A percentile compares a stretch with the other conserved stretches of the same genome.
phyloP scores from a whole-genome alignment of 345 rosid species.

The Turnera subulata region DNA sequence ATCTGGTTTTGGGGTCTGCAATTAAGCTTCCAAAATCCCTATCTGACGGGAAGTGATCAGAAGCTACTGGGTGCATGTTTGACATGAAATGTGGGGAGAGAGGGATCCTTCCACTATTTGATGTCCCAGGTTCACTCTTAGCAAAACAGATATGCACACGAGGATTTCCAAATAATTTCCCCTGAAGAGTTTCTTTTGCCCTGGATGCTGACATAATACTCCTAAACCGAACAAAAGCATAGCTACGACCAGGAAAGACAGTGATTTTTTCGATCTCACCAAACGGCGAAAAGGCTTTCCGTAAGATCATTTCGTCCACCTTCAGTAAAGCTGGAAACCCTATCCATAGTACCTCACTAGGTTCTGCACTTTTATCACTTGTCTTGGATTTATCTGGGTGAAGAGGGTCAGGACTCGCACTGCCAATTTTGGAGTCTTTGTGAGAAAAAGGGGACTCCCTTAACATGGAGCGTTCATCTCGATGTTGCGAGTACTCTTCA shows the following conservation, averaged over 20 bases:
- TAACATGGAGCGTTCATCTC: slow-evolving; percentile 37
- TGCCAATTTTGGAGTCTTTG: slow-evolving; percentile 57
- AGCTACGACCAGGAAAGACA: slow-evolving; percentile 90
- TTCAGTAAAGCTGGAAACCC: slow-evolving; percentile 81
- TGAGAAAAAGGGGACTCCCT: slow-evolving; percentile 46
- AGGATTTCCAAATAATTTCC: slow-evolving; percentile 89
- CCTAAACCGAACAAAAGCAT: slow-evolving; percentile 86
- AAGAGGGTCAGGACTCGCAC: slow-evolving; percentile 56
- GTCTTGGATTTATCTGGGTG: slow-evolving; percentile 50
- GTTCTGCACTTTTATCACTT: slow-evolving; percentile 62
- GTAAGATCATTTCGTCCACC: slow-evolving; percentile 74
- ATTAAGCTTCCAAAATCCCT: slow-evolving; percentile 23
- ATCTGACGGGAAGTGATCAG: slow-evolving; percentile 50
- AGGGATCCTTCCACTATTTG: slow-evolving; percentile 54
- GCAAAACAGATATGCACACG: slow-evolving; percentile 95
- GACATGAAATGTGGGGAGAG: slow-evolving; percentile 56
- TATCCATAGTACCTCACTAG: slow-evolving; percentile 90
- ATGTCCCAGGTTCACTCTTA: slow-evolving; percentile 65
- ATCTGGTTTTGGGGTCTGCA: slow-evolving; percentile 20
- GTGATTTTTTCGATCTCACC: slow-evolving; percentile 86
- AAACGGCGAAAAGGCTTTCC: slow-evolving; percentile 76
- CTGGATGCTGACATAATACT: slow-evolving; percentile 57
- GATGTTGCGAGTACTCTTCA: slow-evolving; percentile 49
- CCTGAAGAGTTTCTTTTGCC: slow-evolving; percentile 95
- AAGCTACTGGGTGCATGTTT: slow-evolving; percentile 44